A percentile compares a stretch with the other conserved stretches of the same genome.
Conservation (phyloP, 2,329 filamentous ascomycete genomes). For the Colletotrichum sp. region DNA sequence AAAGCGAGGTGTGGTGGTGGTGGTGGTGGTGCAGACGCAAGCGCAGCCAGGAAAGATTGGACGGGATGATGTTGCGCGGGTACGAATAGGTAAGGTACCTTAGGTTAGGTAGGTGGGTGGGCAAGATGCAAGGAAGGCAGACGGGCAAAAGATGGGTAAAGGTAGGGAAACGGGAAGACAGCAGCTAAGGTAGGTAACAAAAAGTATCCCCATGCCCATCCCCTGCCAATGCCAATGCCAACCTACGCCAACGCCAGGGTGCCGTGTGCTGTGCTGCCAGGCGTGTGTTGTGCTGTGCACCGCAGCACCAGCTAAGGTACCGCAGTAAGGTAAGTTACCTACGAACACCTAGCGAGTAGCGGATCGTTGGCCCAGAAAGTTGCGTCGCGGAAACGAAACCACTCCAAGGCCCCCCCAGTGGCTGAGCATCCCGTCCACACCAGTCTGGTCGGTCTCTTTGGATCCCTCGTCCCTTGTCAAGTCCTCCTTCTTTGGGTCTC, state of each 20-base stretch:
- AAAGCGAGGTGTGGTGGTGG: neutral
- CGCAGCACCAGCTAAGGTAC: neutral
- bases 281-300: neutral
- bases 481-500: neutral
- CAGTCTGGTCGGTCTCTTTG: neutral
- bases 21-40: conserved; percentile 4
- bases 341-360: neutral
- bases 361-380: neutral
- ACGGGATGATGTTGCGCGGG: conserved; percentile 2
- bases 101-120: neutral
- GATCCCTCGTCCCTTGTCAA: neutral
- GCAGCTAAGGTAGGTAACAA: neutral
- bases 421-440: neutral
- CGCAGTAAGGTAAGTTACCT: neutral
- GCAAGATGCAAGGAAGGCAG: neutral
- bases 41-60: neutral
- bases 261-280: neutral
- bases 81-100: neutral
- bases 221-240: neutral
- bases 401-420: neutral
- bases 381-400: neutral
- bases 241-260: neutral
- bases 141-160: neutral
- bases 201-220: neutral
- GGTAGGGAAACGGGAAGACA: neutral